Evolutionary conservation across 441 rosid genomes (phyloP), one percentile per base, ranked within the genome.

Genomic region (Populus trichocarpa): DNA sequence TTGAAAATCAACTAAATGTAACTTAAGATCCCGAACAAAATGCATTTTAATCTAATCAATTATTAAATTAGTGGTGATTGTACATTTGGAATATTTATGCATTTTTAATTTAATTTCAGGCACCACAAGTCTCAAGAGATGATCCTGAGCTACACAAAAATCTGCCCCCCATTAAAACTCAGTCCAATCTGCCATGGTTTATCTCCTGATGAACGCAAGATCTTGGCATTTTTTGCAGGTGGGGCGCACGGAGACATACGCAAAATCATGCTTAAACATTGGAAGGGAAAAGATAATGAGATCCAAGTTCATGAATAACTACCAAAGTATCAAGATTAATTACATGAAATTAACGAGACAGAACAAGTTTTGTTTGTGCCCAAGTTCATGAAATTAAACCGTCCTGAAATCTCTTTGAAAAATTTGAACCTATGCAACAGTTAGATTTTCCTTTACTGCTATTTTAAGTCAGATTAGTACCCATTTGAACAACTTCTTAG

Each of bases 231-330:
- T 88, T 91, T 93, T 7, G 91, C 93, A 0, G 97, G 95, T 0
- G 90, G 95, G 11, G 73, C 80, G 64, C 97, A 93, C 11, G 96
- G 96, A 38, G 86, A 84, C 0, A 83, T 93, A 69, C 78, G 97
- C 28, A 83, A 88, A 11, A 26, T 79, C 61, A 85, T 93, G 64
- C 78, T 93, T 71, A 63, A 80, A 3, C 86, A 89, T 50, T 91
- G 97, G 96, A 93, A 89, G 69, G 84, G 66, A 59, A 82, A 81
- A 3, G 93, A 91, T 70, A 77, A 80, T 7, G 86, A 88, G 0
- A 75, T 92, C 80, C 87, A 73, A 0, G 87, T 93, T 6, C 80
- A 68, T 18, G 93, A 87, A 32, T 88, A 88, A 84, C 89, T 92
- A 65, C 90, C 90, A 9, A 79, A 88, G 68, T 75, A 26, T 11